These are phyloP conservation scores for Fusarium sp. DNA, from an alignment of 2,329 filamentous ascomycete genomes.

Conservation along the genomic window DNA sequence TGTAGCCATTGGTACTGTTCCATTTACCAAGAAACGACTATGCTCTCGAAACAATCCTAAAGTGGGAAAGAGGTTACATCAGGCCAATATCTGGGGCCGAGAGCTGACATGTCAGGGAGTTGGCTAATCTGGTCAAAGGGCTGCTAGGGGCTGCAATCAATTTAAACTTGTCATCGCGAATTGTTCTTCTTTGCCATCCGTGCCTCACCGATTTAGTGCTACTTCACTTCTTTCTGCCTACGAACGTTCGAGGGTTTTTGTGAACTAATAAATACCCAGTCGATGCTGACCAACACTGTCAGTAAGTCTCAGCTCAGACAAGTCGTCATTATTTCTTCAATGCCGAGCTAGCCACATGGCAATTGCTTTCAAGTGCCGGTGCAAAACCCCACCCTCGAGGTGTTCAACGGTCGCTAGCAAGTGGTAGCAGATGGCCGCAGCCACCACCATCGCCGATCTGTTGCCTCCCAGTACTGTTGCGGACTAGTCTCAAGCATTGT, in stretches of 20 bases:
- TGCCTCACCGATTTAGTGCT: not conserved
- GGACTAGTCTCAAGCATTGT: conserved; percentile 44
- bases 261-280: not conserved
- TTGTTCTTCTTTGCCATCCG: not conserved
- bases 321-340: conserved; percentile 12
- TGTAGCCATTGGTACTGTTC: conserved; percentile 22
- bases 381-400: conserved; percentile 8
- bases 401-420: conserved; percentile 19
- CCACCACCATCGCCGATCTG: conserved; percentile 16
- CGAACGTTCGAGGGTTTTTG: not conserved
- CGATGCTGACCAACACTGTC: not conserved
- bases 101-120: not conserved
- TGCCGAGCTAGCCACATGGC: conserved; percentile 30
- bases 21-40: not conserved
- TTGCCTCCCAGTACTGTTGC: not conserved
- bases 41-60: not conserved
- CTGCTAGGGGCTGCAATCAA: not conserved
- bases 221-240: not conserved
- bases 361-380: conserved; percentile 21
- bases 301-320: not conserved
- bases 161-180: not conserved
- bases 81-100: not conserved
- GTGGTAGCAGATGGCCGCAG: not conserved
- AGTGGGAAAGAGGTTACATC: conserved; percentile 2
- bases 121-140: not conserved